Conservation (phyloP, 2,329 filamentous ascomycete species). For the Epicoccum nigrum region DNA sequence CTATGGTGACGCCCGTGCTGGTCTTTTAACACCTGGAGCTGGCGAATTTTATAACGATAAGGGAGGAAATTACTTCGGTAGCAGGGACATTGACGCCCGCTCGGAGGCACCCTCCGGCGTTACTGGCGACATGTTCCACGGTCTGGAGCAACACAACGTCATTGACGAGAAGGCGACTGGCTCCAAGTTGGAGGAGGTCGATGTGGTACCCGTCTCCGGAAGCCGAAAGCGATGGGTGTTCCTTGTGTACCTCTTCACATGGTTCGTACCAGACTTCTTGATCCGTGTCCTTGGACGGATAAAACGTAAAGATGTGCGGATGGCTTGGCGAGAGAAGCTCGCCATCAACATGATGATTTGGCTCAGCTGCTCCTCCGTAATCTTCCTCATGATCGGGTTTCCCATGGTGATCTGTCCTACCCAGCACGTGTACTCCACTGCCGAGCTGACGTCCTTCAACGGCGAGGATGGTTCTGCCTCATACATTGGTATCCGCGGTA, state of each 20-base stretch:
- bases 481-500: constrained; percentile 83
- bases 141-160: constrained; percentile 89
- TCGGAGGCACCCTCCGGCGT: constrained; percentile 96
- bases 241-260: constrained; percentile 82
- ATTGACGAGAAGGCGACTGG: constrained; percentile 96
- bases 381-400: constrained; percentile 90
- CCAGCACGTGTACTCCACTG: constrained; percentile 82
- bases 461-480: constrained; percentile 70
- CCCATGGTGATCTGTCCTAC: constrained; percentile 88
- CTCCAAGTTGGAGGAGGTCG: constrained; percentile 86
- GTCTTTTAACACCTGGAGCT: constrained; percentile 63
- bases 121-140: constrained; percentile 95
- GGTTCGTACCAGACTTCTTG: constrained; percentile 82
- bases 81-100: constrained; percentile 77
- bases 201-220: constrained; percentile 76
- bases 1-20: constrained; percentile 66
- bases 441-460: constrained; percentile 75
- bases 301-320: constrained; percentile 87
- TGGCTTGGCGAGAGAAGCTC: constrained; percentile 95
- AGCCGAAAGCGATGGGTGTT: constrained; percentile 91
- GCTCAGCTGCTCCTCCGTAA: constrained; percentile 75
- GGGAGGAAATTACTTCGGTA: constrained; percentile 80
- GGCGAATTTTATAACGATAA: constrained; percentile 76
- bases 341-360: constrained; percentile 99
- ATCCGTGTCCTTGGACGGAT: constrained; percentile 81